phyloP scores from a whole-genome alignment of 768 basidiomycete species.

The Suillus bovinus region DNA sequence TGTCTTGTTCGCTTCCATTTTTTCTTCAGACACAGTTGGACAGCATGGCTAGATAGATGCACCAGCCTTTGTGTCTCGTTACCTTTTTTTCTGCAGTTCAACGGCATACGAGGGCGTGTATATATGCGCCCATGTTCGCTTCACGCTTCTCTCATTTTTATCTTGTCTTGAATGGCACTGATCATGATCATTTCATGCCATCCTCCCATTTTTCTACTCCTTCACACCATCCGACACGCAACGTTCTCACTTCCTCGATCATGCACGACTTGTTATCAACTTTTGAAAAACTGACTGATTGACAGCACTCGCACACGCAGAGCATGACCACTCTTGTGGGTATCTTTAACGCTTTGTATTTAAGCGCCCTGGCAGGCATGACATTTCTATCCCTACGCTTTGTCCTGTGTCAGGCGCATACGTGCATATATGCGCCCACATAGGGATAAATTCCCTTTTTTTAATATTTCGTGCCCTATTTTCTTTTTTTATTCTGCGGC shows the following conservation, averaged over 20 bases:
- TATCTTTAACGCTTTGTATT: too few species aligned
- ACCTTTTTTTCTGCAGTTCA: background rate
- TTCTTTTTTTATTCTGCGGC: too few species aligned
- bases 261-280: too few species aligned
- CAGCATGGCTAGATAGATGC: background rate
- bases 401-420: too few species aligned
- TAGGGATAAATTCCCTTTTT: too few species aligned
- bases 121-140: background rate
- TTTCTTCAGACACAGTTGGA: constrained; percentile 9
- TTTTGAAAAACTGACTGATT: too few species aligned
- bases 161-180: background rate
- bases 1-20: background rate
- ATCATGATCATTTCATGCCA: background rate
- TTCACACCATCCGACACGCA: background rate
- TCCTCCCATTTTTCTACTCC: background rate
- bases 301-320: too few species aligned
- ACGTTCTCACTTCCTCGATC: background rate
- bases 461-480: too few species aligned
- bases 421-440: too few species aligned
- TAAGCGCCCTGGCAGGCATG: too few species aligned
- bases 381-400: too few species aligned
- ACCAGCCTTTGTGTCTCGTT: background rate
- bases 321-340: too few species aligned
- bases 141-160: background rate
- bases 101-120: background rate